Base-by-base conservation (phyloP, 1,139 yeast species). In the Geotrichum carabidarum region DNA sequence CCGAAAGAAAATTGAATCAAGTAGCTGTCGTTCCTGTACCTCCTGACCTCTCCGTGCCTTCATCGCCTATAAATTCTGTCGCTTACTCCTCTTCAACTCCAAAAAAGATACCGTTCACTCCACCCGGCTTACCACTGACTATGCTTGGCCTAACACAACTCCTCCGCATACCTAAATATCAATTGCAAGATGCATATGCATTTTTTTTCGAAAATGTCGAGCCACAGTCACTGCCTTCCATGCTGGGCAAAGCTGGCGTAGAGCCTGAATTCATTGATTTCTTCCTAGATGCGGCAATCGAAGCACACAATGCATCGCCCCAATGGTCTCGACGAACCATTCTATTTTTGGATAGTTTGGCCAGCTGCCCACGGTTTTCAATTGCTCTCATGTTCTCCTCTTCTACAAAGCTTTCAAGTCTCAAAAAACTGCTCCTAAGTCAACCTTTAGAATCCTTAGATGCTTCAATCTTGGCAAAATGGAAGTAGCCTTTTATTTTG, bases 181-280 rank as follows among this genome's bases (percentile, higher is more conserved):
- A 63, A 11, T 50, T 58, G 4, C 59, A 63, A 0, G 65, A 63
- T 8, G 78, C 79, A 0, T 78, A 78, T 58, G 55, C 63, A 17
- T 79, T 74, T 58, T 72, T 81, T 8, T 64, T 80, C 12, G 55
- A 60, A 1, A 56, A 80, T 1, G 62, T 52, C 18, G 5, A 14
- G 2, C 51, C 55, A 1, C 12, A 5, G 3, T 44, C 46, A 1
- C 70, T 76, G 43, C 48, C 62, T 0, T 64, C 65, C 1, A 63
- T 81, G 1, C 81, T 80, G 58, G 62, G 67, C 1, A 58, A 66
- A 1, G 75, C 78, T 2, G 88, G 88, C 0, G 68, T 85, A 0
- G 91, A 85, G 56, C 68, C 80, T 0, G 81, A 79, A 15, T 76
- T 80, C 55, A 67, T 84, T 14, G 77, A 76, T 31, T 80, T 82